These are phyloP conservation scores for Mortierella sp. DNA, from an alignment of 371 early-diverging fungal genomes.

Conservation along the genomic window DNA sequence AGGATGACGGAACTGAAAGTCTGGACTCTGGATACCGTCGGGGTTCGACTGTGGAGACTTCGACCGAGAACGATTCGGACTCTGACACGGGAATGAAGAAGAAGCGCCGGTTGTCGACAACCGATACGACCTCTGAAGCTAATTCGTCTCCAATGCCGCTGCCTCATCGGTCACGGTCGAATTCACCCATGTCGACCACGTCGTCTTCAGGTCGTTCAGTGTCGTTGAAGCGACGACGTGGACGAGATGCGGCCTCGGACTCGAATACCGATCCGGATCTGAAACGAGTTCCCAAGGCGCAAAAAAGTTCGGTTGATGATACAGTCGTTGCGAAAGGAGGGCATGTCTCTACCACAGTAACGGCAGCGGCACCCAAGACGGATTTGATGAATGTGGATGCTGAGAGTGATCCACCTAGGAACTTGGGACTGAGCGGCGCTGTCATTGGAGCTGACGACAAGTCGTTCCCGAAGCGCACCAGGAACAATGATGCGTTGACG, in stretches of 20 bases:
- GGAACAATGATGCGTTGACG: slow-evolving; percentile 44
- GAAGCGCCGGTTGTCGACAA: not conserved
- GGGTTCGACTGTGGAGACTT: slow-evolving; percentile 1
- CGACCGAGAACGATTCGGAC: slow-evolving; percentile 3
- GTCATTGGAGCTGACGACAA: not conserved
- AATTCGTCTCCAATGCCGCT: not conserved
- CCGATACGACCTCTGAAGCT: not conserved
- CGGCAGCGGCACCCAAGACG: not conserved
- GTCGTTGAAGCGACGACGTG: slow-evolving; percentile 22
- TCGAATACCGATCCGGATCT: not conserved
- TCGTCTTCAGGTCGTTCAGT: slow-evolving; percentile 4
- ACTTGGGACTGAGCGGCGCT: slow-evolving; percentile 22
- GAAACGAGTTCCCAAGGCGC: slow-evolving; percentile 18
- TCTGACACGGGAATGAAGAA: not conserved
- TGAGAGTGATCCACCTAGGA: slow-evolving; percentile 18
- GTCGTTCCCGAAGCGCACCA: slow-evolving; percentile 36
- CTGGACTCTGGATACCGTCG: not conserved
- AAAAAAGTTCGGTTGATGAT: not conserved
- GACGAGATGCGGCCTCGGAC: not conserved
- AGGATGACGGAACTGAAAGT: not conserved
- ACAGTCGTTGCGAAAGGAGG: not conserved
- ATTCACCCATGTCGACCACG: slow-evolving; percentile 3
- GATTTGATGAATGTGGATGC: not conserved
- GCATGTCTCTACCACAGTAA: not conserved
- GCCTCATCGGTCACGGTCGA: not conserved